Base-by-base conservation (phyloP, 805 yeast species). In the Wickerhamiella brachini region DNA sequence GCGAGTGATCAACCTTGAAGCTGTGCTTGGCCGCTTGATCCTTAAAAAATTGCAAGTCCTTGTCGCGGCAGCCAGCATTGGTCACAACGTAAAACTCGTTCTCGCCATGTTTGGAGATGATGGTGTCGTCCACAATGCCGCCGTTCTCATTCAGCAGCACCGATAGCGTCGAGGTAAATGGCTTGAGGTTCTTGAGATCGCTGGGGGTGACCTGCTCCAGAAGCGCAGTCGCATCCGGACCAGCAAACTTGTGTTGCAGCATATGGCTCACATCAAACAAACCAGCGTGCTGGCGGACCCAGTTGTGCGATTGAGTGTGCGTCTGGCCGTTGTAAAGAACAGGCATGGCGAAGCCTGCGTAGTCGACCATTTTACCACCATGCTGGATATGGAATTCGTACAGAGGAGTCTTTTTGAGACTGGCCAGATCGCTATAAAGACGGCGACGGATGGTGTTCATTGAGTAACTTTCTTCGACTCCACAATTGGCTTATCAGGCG, bases 261-360 rank as follows among this genome's bases (percentile, higher is more conserved):
- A 93, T 93, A 68, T 93, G 98, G 50, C 95, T 85, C 49, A 93
- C 98, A 65, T 93, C 98, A 62, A 93, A 93, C 48, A 93, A 71
- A 6, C 98, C 98, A 38, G 89, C 88, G 55, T 85, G 77, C 20
- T 71, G 62, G 65, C 98, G 78, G 0, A 90, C 94, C 97, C 97
- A 93, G 49, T 83, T 77, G 70, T 93, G 98, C 0, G 97, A 88
- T 54, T 88, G 95, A 42, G 87, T 80, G 66, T 90, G 97, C 1
- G 85, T 68, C 68, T 85, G 95, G n/a, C 75, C 80, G 56, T 78
- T 75, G 71, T 89, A 93, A 29, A 87, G 68, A 9, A 93, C 88
- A 1, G 98, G 98, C 97, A 93, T 90, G 46, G 82, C 78, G 62
- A 78, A 93, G n/a, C 96, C 96, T 17, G 97, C 97, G 68, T 85